Conservation (phyloP, 495 filamentous ascomycete genomes). For the Aspergillus wentii region DNA sequence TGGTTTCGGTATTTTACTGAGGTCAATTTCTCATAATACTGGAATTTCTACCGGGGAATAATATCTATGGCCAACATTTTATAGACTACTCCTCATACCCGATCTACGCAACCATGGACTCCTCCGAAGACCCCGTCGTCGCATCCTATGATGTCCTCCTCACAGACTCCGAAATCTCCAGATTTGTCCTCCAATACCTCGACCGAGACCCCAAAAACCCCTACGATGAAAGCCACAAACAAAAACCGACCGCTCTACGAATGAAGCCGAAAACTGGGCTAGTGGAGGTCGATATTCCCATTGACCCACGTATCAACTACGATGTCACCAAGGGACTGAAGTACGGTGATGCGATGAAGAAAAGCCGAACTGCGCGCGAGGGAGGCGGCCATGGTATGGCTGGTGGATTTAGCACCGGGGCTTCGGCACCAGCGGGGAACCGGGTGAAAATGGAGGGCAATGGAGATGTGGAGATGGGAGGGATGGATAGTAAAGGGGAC, state of each 20-base stretch:
- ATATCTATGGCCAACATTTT: no score
- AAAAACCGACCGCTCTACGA: slow-evolving; percentile 56
- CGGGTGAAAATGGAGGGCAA: slow-evolving; percentile 34
- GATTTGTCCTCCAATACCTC: slow-evolving; percentile 69
- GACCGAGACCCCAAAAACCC: slow-evolving; percentile 41
- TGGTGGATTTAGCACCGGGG: slow-evolving; percentile 50
- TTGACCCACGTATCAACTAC: slow-evolving; percentile 58
- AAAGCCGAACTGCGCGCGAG: slow-evolving; percentile 47
- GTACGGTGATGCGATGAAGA: slow-evolving; percentile 63
- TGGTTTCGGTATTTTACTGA: no score
- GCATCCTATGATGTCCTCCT: slow-evolving; percentile 60
- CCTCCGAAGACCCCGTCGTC: slow-evolving; percentile 53
- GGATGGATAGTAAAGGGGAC: slow-evolving; percentile 33
- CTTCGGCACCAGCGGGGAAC: slow-evolving; percentile 12
- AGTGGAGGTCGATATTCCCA: slow-evolving; percentile 69
- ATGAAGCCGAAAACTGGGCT: slow-evolving; percentile 64
- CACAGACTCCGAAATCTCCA: slow-evolving; percentile 44
- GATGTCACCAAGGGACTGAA: slow-evolving; percentile 58
- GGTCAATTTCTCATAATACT: no score
- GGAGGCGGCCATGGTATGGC: slow-evolving; percentile 56
- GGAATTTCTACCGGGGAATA: no score
- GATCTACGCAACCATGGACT: no score
- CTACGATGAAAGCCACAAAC: slow-evolving; percentile 48
- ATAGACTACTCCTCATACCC: no score
- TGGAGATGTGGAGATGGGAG: slow-evolving; percentile 34